Percentiles rank a stretch among this genome's conserved stretches.
Conservation (phyloP, 2,329 filamentous ascomycete species). For the Venturia oleaginea region DNA sequence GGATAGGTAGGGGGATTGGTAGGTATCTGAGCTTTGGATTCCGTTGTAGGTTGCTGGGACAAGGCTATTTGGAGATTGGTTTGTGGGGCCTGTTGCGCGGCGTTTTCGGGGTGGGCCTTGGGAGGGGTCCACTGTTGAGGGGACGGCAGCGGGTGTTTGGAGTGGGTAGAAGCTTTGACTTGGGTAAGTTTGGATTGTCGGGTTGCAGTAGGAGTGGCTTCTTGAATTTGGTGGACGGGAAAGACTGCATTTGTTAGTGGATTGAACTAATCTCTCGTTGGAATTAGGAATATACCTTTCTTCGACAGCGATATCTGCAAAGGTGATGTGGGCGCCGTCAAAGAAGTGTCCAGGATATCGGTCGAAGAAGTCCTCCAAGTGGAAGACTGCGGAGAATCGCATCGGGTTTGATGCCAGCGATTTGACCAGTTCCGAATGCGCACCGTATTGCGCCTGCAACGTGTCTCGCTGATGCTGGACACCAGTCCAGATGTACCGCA, state of each 20-base stretch:
- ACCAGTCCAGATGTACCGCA: conserved; percentile 66
- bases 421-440: conserved; percentile 74
- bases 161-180: neutral
- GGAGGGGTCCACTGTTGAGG: neutral
- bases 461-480: conserved; percentile 74
- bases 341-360: conserved; percentile 65
- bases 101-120: conserved; percentile 4
- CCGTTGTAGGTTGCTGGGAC: conserved; percentile 5
- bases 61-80: neutral
- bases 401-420: conserved; percentile 58
- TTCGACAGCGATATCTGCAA: conserved; percentile 58
- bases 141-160: conserved; percentile 6
- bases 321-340: conserved; percentile 64
- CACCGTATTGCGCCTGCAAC: conserved; percentile 65
- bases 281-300: conserved; percentile 38
- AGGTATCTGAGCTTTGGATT: conserved; percentile 14
- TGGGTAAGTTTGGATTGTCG: neutral
- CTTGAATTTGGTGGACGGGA: neutral
- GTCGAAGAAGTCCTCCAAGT: conserved; percentile 81
- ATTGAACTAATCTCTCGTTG: neutral
- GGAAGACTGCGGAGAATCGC: conserved; percentile 69
- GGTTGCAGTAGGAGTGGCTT: neutral
- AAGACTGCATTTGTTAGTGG: neutral
- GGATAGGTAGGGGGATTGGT: conserved; percentile 14
- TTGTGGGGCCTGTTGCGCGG: neutral